phyloP scores from a whole-genome alignment of 2,329 filamentous ascomycete genomes.

The Botryotinia calthae region DNA sequence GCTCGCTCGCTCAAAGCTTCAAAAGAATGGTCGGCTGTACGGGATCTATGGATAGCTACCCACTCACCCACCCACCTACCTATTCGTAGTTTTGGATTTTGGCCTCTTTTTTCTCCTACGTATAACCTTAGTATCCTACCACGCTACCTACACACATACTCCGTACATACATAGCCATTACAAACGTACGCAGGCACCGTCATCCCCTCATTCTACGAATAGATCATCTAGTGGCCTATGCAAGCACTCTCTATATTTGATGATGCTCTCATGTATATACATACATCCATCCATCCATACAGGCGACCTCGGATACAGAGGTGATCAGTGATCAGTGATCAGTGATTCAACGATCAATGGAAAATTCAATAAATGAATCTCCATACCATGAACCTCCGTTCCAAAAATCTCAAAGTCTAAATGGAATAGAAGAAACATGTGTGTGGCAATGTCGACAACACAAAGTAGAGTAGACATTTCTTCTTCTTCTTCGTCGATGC shows the following conservation, averaged over 20 bases:
- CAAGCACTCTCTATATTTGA: background rate
- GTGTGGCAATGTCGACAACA: background rate
- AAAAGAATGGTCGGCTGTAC: background rate
- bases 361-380: too few species aligned
- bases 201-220: background rate
- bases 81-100: background rate
- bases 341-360: too few species aligned
- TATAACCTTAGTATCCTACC: too few species aligned
- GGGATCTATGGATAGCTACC: background rate
- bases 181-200: background rate
- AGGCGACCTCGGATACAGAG: constrained; percentile 9
- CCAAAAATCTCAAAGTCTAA: background rate
- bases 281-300: background rate
- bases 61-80: background rate
- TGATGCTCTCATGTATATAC: background rate
- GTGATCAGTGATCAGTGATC: background rate
- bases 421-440: background rate
- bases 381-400: too few species aligned
- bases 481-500: background rate
- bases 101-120: background rate
- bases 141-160: background rate
- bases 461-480: too few species aligned
- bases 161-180: background rate
- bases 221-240: constrained; percentile 2
- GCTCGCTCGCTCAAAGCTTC: background rate